Percentiles rank a stretch among this genome's conserved stretches.
These are phyloP conservation scores for Immersiporthe knoxdaviesiana DNA, from an alignment of 2,329 filamentous ascomycete genomes.

Conservation along the genomic window DNA sequence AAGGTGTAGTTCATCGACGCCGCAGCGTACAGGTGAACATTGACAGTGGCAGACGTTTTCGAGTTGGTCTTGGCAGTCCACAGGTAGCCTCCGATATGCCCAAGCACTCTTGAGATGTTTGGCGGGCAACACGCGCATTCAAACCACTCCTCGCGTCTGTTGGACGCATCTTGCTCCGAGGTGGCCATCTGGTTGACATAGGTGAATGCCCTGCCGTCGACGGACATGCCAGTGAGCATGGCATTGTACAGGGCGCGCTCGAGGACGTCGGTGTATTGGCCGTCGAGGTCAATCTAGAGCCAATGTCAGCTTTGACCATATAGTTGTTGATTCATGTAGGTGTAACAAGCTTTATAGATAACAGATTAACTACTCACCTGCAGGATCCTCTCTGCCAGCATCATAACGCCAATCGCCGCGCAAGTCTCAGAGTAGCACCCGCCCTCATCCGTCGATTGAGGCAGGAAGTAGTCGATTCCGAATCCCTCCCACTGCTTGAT, in stretches of 20 bases:
- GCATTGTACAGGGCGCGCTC: conserved; percentile 64
- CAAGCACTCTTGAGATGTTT: conserved; percentile 59
- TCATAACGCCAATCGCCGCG: conserved; percentile 62
- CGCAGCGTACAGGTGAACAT: conserved; percentile 58
- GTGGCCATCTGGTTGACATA: conserved; percentile 65
- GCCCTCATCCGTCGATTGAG: conserved; percentile 61
- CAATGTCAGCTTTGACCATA: background rate
- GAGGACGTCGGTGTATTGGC: conserved; percentile 60
- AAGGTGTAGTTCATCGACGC: conserved; percentile 47
- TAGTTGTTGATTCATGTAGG: too few species aligned
- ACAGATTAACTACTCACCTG: conserved; percentile 40
- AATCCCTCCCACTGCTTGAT: conserved; percentile 64
- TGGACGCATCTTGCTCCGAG: conserved; percentile 50
- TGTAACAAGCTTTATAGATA: too few species aligned
- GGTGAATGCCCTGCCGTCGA: conserved; percentile 60
- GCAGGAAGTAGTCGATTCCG: conserved; percentile 60
- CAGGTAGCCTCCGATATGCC: conserved; percentile 58
- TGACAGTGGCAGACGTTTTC: conserved; percentile 37
- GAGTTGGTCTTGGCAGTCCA: conserved; percentile 48
- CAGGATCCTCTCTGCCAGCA: conserved; percentile 60
- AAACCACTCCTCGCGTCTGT: conserved; percentile 60
- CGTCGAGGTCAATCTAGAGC: conserved; percentile 47
- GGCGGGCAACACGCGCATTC: conserved; percentile 63
- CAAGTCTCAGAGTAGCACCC: conserved; percentile 66
- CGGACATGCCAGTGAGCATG: conserved; percentile 60